Conservation (phyloP, 495 filamentous ascomycete species). For the Talaromyces trachyspermus region DNA sequence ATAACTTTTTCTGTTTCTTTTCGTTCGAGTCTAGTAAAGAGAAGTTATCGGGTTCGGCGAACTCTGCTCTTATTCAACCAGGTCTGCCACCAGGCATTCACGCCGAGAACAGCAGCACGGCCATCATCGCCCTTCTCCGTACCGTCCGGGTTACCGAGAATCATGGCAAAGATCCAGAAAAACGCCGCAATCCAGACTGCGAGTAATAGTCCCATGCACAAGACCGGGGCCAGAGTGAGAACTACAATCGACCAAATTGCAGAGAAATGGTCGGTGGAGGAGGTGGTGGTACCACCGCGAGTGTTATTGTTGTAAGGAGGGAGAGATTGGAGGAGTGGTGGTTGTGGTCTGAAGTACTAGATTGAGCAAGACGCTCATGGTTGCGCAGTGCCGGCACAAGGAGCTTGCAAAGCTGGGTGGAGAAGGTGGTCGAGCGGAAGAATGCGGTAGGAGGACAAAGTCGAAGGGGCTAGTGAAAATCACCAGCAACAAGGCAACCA, state of each 20-base stretch:
- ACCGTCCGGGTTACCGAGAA: conserved; percentile 58
- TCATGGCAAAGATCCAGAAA: conserved; percentile 57
- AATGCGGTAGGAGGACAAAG: conserved; percentile 32
- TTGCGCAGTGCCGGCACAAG: conserved; percentile 35
- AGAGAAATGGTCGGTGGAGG: conserved; percentile 23
- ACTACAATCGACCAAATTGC: conserved; percentile 38
- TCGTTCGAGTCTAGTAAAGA: neutral
- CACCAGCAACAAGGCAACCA: conserved; percentile 34
- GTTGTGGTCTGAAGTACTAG: conserved; percentile 25
- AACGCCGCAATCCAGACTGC: conserved; percentile 53
- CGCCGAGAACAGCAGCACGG: conserved; percentile 49
- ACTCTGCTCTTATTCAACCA: conserved; percentile 48
- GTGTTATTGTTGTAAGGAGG: too few species aligned
- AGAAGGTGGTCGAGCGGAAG: conserved; percentile 31
- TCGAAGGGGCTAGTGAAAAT: conserved; percentile 36
- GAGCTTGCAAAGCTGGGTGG: conserved; percentile 30
- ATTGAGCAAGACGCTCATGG: conserved; percentile 36
- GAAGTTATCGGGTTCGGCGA: conserved; percentile 11
- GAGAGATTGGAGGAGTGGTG: conserved; percentile 24
- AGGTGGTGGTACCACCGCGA: conserved; percentile 21
- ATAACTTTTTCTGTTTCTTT: too few species aligned
- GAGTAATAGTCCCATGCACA: conserved; percentile 46
- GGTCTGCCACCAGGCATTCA: conserved; percentile 55
- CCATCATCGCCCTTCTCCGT: conserved; percentile 56
- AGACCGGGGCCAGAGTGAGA: conserved; percentile 46